Base-by-base conservation (phyloP, 2,329 filamentous ascomycete genomes). In the Colletotrichum shisoi region DNA sequence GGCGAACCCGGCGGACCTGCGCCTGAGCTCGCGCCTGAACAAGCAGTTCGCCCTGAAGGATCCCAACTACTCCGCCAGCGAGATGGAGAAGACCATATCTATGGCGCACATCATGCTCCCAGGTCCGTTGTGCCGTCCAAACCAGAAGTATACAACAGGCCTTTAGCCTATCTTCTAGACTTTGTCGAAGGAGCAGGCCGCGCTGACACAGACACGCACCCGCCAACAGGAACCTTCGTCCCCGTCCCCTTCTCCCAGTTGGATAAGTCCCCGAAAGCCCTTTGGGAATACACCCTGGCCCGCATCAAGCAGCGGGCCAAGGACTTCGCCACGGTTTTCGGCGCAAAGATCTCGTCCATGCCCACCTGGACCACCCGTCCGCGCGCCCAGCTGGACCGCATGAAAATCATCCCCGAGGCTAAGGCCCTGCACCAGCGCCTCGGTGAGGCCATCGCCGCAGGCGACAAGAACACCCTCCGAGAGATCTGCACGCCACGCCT, bases 401-500 rank as follows among this genome's bases (percentile, higher is more conserved):
- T 76, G 24, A 73, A 76, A 59, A 78, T 86, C 53, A 75, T 81
- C 9, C 82, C 86, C 1, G 81, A 82, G 1, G 89, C 88, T 39
- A 83, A 85, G 71, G 82, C 80, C 21, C 79, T 91, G 72, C 88
- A 92, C 76, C 78, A 79, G 59, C 78, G 85, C 70, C 85, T 91
- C 81, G 86, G 87, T 71, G 81, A 83, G 65, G 85, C 85, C 4
- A 84, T 90, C 57, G 89, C 89, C 7, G 76, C 77, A 2, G 87
- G 86, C 66, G 85, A 90, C 77, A 78, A 79, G 70, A 70, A 73
- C 2, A 78, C 81, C 5, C 78, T 91, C 31, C 76, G 81, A 52
- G 75, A 76, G 34, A 76, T 90, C 53, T 91, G 89, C 78, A 77
- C 83, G 24, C 76, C 80, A 39, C 81, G 82, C 27, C 80, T 91